Base-by-base conservation (phyloP, 2,329 filamentous ascomycete species). In the Trichoderma sp. region DNA sequence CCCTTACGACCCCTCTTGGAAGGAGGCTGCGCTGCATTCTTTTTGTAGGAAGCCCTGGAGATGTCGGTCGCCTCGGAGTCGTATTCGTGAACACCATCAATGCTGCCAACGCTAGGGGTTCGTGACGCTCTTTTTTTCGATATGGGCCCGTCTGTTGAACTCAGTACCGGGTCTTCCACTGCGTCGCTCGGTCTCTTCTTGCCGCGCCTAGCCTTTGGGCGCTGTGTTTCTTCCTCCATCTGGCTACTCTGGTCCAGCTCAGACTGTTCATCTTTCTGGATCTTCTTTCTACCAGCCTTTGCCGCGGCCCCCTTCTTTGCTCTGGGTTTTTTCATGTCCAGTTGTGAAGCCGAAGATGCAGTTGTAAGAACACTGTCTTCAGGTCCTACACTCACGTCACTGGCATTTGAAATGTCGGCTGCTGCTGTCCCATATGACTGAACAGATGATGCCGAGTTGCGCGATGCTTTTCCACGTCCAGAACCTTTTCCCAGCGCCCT, bases 381-480 rank as follows among this genome's bases (percentile, higher is more conserved):
- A 50, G 83, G 79, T 8, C 86, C 85, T 50, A 82, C 83, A 2
- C 84, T 80, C 47, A 84, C 78, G 23, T 89, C 87, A 26, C 82
- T 80, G 3, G 85, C 59, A 0, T 86, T 87, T 13, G 82, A 80
- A 7, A 81, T 77, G 57, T 90, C 88, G 0, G 87, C 88, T 3
- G 82, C 77, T 2, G 80, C 77, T 1, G 87, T 88, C 3, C 84
- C 81, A 8, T 85, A 81, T 2, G 89, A 91, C 74, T 90, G 88
- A 6, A 83, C 82, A 1, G 90, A 92, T 15, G 88, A 85, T 79
- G 94, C 95, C 26, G 93, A 96, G 58, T 85, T 81, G 73, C 86
- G 83, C 15, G 81, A 88, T 80, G 78, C 82, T 79, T 85, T 92
- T 83, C 81, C 86, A 83, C 77, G 86, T 63, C 80, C 79, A 12